phyloP scores from a whole-genome alignment of 225 moss, liverwort and hornwort genomes.

The Rhytidiadelphus loreus region DNA sequence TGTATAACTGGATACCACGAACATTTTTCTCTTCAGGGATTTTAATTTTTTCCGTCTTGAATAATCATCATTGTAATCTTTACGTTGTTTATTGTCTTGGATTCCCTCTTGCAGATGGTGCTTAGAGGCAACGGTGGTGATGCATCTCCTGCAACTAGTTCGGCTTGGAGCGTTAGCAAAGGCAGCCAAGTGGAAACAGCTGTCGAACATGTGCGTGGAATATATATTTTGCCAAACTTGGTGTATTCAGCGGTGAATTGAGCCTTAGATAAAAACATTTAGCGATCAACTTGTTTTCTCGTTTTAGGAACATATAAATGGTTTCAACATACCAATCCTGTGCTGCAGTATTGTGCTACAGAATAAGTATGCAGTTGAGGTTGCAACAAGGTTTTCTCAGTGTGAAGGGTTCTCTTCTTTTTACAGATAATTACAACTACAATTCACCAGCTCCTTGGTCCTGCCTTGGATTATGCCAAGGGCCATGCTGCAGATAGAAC shows the following conservation, averaged over 20 bases:
- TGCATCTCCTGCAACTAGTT: conserved; percentile 4
- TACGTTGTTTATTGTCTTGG: not conserved
- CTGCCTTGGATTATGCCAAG: conserved; percentile 54
- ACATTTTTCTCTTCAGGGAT: not conserved
- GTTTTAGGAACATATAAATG: not conserved
- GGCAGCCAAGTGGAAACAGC: conserved; percentile 47
- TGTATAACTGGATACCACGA: not conserved
- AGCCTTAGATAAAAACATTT: not conserved
- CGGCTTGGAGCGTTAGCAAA: conserved; percentile 14
- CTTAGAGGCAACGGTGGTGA: conserved; percentile 33
- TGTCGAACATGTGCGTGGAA: conserved; percentile 51
- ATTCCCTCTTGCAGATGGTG: conserved; percentile 34
- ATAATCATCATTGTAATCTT: not conserved
- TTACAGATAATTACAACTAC: conserved; percentile 55
- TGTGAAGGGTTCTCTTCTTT: not conserved
- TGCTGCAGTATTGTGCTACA: not conserved
- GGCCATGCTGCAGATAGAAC: conserved; percentile 50
- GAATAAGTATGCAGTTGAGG: not conserved
- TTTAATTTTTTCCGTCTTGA: not conserved
- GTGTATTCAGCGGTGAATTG: not conserved
- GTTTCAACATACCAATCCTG: not conserved
- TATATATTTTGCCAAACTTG: not conserved
- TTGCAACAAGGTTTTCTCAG: not conserved
- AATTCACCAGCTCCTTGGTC: conserved; percentile 45
- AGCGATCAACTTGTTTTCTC: not conserved